These are phyloP conservation scores for Nematocida minor DNA, from an alignment of 371 early-diverging fungal genomes.

Conservation along the genomic window DNA sequence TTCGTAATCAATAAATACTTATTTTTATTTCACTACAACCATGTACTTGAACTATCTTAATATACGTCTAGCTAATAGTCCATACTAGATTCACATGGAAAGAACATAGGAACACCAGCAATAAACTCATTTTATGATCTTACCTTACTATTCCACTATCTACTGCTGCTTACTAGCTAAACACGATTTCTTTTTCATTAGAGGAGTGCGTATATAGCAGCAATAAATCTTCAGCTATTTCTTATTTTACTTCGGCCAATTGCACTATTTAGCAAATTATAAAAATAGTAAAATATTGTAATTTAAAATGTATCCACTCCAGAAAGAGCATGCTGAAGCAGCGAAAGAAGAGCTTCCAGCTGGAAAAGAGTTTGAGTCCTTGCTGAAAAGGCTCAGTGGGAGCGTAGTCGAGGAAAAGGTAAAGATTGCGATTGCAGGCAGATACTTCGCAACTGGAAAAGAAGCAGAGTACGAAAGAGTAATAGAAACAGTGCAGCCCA, in stretches of 20 bases:
- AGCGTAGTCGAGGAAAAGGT: slow-evolving; percentile 2
- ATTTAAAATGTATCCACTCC: neutral
- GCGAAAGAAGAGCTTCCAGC: neutral
- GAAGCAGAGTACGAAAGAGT: slow-evolving; percentile 15
- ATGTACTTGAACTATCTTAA: too few relatives aligned
- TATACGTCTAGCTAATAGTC: too few relatives aligned
- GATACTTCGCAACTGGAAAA: slow-evolving; percentile 12
- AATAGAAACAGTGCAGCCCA: neutral
- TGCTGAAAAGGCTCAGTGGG: neutral
- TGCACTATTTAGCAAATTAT: neutral
- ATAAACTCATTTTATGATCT: too few relatives aligned
- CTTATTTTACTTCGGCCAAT: neutral
- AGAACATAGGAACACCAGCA: too few relatives aligned
- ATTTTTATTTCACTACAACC: too few relatives aligned
- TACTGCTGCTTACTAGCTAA: too few relatives aligned
- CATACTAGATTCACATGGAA: too few relatives aligned
- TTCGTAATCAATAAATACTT: too few relatives aligned
- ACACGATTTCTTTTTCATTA: too few relatives aligned
- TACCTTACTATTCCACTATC: too few relatives aligned
- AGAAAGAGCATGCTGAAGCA: neutral
- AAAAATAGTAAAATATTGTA: slow-evolving; percentile 11
- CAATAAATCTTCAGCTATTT: too few relatives aligned
- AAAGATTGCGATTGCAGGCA: slow-evolving; percentile 36
- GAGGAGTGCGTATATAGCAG: too few relatives aligned
- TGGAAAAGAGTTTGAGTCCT: slow-evolving; percentile 23